Percentiles rank a stretch among this genome's conserved stretches.
Evolutionary conservation across 176 grass and related monocot genomes (phyloP).

Genomic region (Carex cristatella): DNA sequence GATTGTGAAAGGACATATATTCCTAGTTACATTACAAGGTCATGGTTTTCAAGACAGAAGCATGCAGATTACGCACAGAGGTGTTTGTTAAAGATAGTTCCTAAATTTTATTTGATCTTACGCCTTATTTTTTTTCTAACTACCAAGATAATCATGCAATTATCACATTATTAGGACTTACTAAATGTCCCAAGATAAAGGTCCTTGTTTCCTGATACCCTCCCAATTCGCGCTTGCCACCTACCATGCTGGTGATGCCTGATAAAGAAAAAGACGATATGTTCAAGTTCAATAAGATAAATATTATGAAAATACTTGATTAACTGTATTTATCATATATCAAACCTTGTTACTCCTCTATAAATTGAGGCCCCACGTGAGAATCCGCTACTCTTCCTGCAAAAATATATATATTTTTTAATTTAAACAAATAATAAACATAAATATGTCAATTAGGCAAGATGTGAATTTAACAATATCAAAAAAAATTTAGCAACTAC

Average conservation of each 20-base stretch:
- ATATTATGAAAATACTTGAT: neutral
- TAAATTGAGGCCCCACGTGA: constrained; percentile 93
- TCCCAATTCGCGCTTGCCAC: constrained; percentile 96
- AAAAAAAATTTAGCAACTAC: too few species aligned
- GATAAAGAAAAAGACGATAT: neutral
- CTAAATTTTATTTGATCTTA: neutral
- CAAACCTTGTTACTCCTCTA: constrained; percentile 86
- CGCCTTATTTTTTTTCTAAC: neutral
- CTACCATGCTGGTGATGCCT: constrained; percentile 98
- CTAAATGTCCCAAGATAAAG: constrained; percentile 99
- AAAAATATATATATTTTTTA: neutral
- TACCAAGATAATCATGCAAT: constrained; percentile 6
- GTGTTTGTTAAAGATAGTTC: neutral
- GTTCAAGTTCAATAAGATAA: neutral
- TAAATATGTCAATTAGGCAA: neutral
- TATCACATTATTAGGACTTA: constrained; percentile 20
- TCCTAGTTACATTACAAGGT: constrained; percentile 24
- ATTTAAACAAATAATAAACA: neutral
- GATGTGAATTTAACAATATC: neutral
- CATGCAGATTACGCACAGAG: constrained; percentile 27
- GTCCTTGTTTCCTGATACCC: constrained; percentile 99
- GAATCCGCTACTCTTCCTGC: constrained; percentile 97
- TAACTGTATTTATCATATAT: neutral
- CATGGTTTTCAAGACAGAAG: constrained; percentile 25
- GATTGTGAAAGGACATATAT: constrained; percentile 60